Conservation (phyloP, 345 rosid genomes). For the sweet orange (Citrus sinensis) region DNA sequence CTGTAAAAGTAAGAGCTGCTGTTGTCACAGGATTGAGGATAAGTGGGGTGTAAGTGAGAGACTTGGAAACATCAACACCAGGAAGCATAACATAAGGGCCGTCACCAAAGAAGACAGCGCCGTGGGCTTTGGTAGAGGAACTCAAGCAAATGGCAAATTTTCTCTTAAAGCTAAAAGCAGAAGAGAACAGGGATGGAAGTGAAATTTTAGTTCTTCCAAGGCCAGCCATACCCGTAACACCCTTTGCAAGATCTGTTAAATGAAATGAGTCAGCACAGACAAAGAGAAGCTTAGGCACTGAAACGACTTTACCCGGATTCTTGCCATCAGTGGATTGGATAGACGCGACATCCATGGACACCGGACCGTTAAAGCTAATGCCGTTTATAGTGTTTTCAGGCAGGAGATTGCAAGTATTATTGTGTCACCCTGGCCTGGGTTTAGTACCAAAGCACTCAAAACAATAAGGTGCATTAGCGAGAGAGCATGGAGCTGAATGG, state of each 20-base stretch:
- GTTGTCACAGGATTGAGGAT: slow-evolving; percentile 34
- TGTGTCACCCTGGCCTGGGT: slow-evolving; percentile 48
- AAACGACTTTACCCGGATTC: slow-evolving; percentile 29
- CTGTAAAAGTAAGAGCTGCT: not conserved
- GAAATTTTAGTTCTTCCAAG: slow-evolving; percentile 27
- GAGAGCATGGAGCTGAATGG: slow-evolving; percentile 33
- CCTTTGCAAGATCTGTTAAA: slow-evolving; percentile 20
- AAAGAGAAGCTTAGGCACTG: slow-evolving; percentile 30
- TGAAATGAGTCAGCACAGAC: slow-evolving; percentile 20
- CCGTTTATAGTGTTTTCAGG: slow-evolving; percentile 32
- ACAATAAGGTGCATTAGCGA: slow-evolving; percentile 26
- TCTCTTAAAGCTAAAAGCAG: slow-evolving; percentile 20
- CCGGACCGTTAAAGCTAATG: slow-evolving; percentile 24
- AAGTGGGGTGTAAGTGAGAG: slow-evolving; percentile 34
- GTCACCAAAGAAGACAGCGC: slow-evolving; percentile 34
- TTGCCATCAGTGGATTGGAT: slow-evolving; percentile 42
- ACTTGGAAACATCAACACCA: slow-evolving; percentile 25
- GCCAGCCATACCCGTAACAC: slow-evolving; percentile 33
- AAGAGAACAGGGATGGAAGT: slow-evolving; percentile 25
- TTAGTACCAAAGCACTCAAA: slow-evolving; percentile 16
- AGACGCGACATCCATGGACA: slow-evolving; percentile 36
- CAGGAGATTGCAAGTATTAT: slow-evolving; percentile 35
- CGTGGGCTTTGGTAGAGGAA: slow-evolving; percentile 17
- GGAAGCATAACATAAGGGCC: slow-evolving; percentile 33
- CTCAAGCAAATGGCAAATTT: slow-evolving; percentile 35